Evolutionary conservation across 805 yeast species (phyloP).

Genomic region (Kodamaea kaohsiungensis): DNA sequence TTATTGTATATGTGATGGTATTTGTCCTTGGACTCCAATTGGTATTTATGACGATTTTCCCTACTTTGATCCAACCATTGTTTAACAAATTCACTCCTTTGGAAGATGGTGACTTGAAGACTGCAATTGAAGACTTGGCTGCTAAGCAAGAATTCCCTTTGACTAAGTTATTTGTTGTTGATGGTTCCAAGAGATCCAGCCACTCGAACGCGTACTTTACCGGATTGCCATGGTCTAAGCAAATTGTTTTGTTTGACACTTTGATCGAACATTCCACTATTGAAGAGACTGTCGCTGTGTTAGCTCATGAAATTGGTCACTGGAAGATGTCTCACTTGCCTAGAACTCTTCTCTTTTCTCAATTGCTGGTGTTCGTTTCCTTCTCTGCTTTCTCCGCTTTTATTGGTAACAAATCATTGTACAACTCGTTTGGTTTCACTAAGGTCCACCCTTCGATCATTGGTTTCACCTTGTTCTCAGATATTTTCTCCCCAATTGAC

Average conservation of each 20-base stretch:
- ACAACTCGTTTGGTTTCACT: conserved; percentile 73
- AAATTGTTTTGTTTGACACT: conserved; percentile 92
- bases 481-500: conserved; percentile 76
- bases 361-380: conserved; percentile 60
- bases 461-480: conserved; percentile 80
- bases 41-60: conserved; percentile 71
- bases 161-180: conserved; percentile 81
- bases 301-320: conserved; percentile 99
- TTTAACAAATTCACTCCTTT: conserved; percentile 91
- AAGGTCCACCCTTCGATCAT: conserved; percentile 67
- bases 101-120: conserved; percentile 84
- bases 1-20: conserved; percentile 76
- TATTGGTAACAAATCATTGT: conserved; percentile 76
- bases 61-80: conserved; percentile 86
- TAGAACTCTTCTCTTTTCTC: conserved; percentile 66
- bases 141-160: conserved; percentile 78
- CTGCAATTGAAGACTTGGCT: conserved; percentile 80
- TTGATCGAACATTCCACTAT: conserved; percentile 76
- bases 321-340: conserved; percentile 91
- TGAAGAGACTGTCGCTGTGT: conserved; percentile 85
- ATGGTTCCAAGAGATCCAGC: conserved; percentile 94
- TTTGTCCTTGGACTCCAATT: conserved; percentile 73
- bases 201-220: conserved; percentile 97
- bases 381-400: conserved; percentile 80
- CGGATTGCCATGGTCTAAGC: conserved; percentile 96